Evolutionary conservation across 2,329 filamentous ascomycete genomes (phyloP).

Genomic region (Fusarium sp.): DNA sequence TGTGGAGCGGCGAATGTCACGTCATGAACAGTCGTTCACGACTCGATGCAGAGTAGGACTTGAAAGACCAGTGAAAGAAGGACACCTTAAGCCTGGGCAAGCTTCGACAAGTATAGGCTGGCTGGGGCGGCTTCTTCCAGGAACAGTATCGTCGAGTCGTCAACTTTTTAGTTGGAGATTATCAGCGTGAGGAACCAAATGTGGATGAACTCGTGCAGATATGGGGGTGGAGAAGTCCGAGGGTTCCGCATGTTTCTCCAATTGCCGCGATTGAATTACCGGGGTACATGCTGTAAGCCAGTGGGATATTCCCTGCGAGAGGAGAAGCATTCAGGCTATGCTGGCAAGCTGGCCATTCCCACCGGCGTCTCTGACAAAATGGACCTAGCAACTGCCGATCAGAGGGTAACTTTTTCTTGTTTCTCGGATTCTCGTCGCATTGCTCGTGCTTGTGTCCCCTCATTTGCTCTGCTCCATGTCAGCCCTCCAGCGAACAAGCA

Average conservation of each 20-base stretch:
- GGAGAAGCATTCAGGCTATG: neutral
- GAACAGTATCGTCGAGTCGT: constrained; percentile 13
- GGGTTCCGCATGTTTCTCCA: constrained; percentile 29
- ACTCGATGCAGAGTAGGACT: constrained; percentile 4
- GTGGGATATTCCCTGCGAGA: neutral
- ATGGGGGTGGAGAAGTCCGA: constrained; percentile 32
- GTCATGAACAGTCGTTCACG: constrained; percentile 1
- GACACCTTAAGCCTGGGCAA: neutral
- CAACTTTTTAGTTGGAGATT: constrained; percentile 6
- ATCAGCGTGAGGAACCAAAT: constrained; percentile 12
- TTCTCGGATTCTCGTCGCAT: neutral
- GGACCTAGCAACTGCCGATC: constrained; percentile 16
- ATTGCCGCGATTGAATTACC: constrained; percentile 33
- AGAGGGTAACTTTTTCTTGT: constrained; percentile 1
- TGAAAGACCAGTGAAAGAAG: neutral
- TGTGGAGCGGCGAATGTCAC: constrained; percentile 28
- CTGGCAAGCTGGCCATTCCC: neutral
- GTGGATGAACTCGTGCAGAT: constrained; percentile 23
- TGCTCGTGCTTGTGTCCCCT: neutral
- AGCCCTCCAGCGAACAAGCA: neutral
- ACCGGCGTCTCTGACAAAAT: neutral
- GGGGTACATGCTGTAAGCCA: constrained; percentile 6
- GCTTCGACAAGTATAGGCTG: constrained; percentile 3
- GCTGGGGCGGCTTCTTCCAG: constrained; percentile 16
- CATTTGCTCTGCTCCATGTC: constrained; percentile 2